These are phyloP conservation scores for Nemania bipapillata DNA, from an alignment of 2,329 filamentous ascomycete genomes.

Conservation along the genomic window DNA sequence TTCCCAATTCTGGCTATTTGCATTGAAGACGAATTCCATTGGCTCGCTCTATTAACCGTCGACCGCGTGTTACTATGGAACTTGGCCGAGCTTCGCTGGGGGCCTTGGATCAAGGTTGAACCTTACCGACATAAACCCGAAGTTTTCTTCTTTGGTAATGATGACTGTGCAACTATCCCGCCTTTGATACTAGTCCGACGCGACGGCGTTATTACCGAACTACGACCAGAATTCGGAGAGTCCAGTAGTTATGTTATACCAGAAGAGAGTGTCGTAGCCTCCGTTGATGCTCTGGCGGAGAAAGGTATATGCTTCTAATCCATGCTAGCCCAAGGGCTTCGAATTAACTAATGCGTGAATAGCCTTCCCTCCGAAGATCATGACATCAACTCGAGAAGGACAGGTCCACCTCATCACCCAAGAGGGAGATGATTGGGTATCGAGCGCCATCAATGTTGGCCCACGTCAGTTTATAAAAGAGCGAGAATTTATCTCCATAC, in stretches of 20 bases:
- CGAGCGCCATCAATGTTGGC: constrained; percentile 58
- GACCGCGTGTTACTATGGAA: constrained; percentile 72
- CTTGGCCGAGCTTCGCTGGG: constrained; percentile 66
- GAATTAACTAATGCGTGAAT: constrained; percentile 32
- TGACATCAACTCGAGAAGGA: constrained; percentile 51
- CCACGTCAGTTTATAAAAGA: constrained; percentile 48
- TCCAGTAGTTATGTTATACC: constrained; percentile 61
- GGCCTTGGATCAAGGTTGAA: constrained; percentile 64
- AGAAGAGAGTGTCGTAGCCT: constrained; percentile 62
- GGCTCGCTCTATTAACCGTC: constrained; percentile 73
- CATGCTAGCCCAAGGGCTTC: neutral
- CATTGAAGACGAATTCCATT: constrained; percentile 71
- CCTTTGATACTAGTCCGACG: constrained; percentile 70
- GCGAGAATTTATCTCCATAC: constrained; percentile 65
- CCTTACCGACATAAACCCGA: constrained; percentile 68
- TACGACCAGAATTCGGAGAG: constrained; percentile 60
- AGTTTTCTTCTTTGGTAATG: constrained; percentile 71
- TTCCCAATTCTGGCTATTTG: constrained; percentile 72
- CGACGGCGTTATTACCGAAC: constrained; percentile 71
- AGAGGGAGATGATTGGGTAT: constrained; percentile 61
- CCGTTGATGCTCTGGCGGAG: constrained; percentile 59
- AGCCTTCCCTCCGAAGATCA: constrained; percentile 49
- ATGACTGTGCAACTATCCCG: constrained; percentile 53
- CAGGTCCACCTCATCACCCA: constrained; percentile 48
- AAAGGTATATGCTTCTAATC: constrained; percentile 54